phyloP scores from a whole-genome alignment of 1,139 yeast genomes.

The Lodderomyces parapsilosis region DNA sequence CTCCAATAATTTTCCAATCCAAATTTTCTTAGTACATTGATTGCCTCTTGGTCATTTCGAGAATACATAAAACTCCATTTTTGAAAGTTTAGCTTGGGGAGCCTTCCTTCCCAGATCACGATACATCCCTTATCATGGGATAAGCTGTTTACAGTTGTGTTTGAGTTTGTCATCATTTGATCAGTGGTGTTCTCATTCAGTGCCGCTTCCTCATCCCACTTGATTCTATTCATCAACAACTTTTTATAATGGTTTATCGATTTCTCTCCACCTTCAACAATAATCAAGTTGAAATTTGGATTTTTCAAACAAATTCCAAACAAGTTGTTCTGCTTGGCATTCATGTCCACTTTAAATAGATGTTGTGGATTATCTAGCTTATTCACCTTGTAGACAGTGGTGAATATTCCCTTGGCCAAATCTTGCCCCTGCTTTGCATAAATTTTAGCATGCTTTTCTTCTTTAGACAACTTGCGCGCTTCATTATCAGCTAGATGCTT shows the following conservation, averaged over 20 bases:
- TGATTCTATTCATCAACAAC: conserved; percentile 59
- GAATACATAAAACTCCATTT: conserved; percentile 61
- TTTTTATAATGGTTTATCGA: conserved; percentile 61
- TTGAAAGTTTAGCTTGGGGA: conserved; percentile 51
- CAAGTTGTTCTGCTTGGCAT: conserved; percentile 71
- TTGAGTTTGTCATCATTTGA: conserved; percentile 32
- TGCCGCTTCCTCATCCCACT: conserved; percentile 50
- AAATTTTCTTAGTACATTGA: conserved; percentile 49
- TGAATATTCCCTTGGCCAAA: conserved; percentile 44
- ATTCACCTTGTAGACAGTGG: conserved; percentile 61
- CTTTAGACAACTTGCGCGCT: conserved; percentile 59
- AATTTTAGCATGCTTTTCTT: conserved; percentile 52
- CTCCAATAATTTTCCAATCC: conserved; percentile 64
- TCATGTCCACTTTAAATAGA: conserved; percentile 69
- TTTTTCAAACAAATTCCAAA: conserved; percentile 53
- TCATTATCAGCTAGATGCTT: conserved; percentile 64
- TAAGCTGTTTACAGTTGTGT: too few species aligned
- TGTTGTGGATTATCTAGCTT: conserved; percentile 63
- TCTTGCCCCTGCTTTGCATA: conserved; percentile 48
- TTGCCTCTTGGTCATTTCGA: conserved; percentile 53
- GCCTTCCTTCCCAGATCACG: conserved; percentile 76
- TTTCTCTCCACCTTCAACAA: conserved; percentile 73
- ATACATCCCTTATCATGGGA: conserved; percentile 32
- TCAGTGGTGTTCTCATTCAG: conserved; percentile 3
- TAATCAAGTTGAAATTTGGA: conserved; percentile 54